Conservation (phyloP, 805 yeast genomes). For the Candida taoyuanica region DNA sequence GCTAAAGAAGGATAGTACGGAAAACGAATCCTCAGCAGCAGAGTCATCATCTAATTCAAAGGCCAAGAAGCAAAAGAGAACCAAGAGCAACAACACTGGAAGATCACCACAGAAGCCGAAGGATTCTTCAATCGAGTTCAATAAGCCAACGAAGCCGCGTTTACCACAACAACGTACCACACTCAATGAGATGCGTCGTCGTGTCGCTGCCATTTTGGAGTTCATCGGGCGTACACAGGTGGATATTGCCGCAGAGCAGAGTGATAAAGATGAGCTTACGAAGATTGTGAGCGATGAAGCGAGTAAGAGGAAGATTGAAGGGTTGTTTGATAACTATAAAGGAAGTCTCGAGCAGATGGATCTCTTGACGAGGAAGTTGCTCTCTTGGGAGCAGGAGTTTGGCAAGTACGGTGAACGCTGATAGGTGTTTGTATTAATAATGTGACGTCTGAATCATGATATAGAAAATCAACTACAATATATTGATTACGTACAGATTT, state of each 20-base stretch:
- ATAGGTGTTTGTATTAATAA: too few relatives aligned
- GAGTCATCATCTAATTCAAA: constrained; percentile 16
- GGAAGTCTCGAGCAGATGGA: constrained; percentile 67
- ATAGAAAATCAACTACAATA: too few relatives aligned
- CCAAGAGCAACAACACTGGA: not conserved
- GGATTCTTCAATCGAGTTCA: constrained; percentile 42
- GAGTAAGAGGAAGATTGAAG: constrained; percentile 35
- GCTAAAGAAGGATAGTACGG: constrained; percentile 8
- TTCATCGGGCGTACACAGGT: constrained; percentile 84
- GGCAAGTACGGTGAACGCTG: constrained; percentile 27
- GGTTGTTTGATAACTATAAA: constrained; percentile 46
- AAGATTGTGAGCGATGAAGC: constrained; percentile 40
- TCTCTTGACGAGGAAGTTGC: constrained; percentile 60
- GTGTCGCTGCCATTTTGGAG: constrained; percentile 87
- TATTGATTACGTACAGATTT: too few relatives aligned
- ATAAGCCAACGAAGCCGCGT: constrained; percentile 78
- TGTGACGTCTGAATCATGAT: too few relatives aligned
- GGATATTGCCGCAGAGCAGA: constrained; percentile 72
- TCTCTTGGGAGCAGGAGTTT: constrained; percentile 76
- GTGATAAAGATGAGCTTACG: constrained; percentile 47
- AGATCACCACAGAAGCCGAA: constrained; percentile 18
- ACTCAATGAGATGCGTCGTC: constrained; percentile 76
- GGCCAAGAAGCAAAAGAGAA: constrained; percentile 14
- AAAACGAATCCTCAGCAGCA: constrained; percentile 10
- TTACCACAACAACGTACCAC: constrained; percentile 73